These are phyloP conservation scores for Colletotrichum sp. DNA, from an alignment of 2,329 filamentous ascomycete species.

Conservation along the genomic window DNA sequence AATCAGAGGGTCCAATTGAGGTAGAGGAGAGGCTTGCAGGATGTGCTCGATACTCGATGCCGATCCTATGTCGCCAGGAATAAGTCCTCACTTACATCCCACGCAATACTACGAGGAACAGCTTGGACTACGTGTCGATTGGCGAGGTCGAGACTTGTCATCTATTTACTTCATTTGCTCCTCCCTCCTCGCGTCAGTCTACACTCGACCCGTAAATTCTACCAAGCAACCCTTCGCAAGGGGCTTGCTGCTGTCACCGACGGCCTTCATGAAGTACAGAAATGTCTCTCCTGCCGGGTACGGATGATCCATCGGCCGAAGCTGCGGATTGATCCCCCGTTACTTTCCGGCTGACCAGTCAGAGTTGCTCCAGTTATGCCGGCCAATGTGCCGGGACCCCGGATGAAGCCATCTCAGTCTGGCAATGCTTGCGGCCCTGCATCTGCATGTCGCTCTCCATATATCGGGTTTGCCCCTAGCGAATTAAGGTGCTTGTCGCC, in stretches of 20 bases:
- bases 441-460: not conserved
- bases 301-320: not conserved
- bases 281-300: not conserved
- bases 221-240: not conserved
- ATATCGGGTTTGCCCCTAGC: not conserved
- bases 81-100: not conserved
- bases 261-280: not conserved
- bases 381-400: not conserved
- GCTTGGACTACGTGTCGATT: not conserved
- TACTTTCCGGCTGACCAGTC: not conserved
- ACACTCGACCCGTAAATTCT: not conserved
- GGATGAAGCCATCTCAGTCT: not conserved
- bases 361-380: not conserved
- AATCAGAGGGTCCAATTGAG: not conserved
- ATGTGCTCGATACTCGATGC: not conserved
- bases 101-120: not conserved
- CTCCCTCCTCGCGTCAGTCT: not conserved
- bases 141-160: not conserved
- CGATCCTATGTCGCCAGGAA: not conserved
- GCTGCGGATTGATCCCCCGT: not conserved
- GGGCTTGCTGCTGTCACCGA: not conserved
- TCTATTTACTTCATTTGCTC: not conserved
- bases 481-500: not conserved
- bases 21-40: not conserved
- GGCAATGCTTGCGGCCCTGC: constrained; percentile 13